phyloP scores from a whole-genome alignment of 2,329 filamentous ascomycete genomes.

The Knoxdaviesia capensis region DNA sequence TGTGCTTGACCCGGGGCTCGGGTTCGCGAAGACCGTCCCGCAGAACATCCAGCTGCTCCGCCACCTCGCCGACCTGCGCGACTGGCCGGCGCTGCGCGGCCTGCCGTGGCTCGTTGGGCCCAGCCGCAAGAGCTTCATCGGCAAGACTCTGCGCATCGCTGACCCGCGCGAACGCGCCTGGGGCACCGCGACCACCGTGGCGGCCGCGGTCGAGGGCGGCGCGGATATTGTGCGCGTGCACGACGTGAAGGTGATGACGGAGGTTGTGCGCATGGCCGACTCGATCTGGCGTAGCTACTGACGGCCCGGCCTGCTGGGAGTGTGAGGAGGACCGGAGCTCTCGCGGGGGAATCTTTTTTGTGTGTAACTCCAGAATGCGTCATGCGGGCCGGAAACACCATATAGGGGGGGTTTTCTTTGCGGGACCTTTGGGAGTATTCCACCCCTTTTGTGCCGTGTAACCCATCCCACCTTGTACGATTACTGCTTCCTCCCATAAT shows the following conservation, averaged over 20 bases:
- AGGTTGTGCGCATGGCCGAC: constrained; percentile 75
- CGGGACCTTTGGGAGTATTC: too few species aligned
- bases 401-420: too few species aligned
- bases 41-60: constrained; percentile 72
- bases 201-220: constrained; percentile 67
- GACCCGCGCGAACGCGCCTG: constrained; percentile 51
- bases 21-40: constrained; percentile 67
- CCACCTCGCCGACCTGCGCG: constrained; percentile 40
- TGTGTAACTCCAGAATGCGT: too few species aligned
- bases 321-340: too few species aligned
- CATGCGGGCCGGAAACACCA: too few species aligned
- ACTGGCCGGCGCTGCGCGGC: constrained; percentile 41
- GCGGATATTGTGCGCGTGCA: constrained; percentile 88
- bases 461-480: too few species aligned
- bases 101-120: constrained; percentile 80
- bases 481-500: too few species aligned
- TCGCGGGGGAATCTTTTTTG: too few species aligned
- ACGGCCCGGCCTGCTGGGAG: too few species aligned
- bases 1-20: constrained; percentile 80
- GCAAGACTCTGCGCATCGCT: constrained; percentile 55
- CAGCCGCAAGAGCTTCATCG: constrained; percentile 80
- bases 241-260: constrained; percentile 69
- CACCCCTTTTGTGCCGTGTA: too few species aligned
- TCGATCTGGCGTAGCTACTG: constrained; percentile 50
- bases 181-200: constrained; percentile 79